These are phyloP conservation scores for Hippophae rhamnoides DNA, from an alignment of 306 rosid species.

Conservation along the genomic window DNA sequence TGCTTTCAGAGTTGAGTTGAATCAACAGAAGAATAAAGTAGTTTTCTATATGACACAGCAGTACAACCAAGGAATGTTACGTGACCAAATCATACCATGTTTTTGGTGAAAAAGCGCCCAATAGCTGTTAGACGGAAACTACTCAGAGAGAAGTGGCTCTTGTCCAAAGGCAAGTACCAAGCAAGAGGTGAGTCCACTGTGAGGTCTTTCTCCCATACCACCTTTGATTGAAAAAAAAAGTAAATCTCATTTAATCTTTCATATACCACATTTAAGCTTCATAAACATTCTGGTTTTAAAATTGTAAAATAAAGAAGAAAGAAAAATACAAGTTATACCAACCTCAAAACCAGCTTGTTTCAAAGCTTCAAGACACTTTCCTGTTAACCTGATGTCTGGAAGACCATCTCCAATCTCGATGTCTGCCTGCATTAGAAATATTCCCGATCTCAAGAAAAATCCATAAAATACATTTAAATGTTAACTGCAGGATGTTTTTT, in stretches of 20 bases:
- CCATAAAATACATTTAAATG: background rate
- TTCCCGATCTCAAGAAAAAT: background rate
- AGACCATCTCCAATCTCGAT: constrained; percentile 96
- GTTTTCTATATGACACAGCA: background rate
- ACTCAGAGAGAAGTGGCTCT: constrained; percentile 70
- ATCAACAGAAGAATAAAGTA: background rate
- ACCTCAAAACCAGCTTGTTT: constrained; percentile 98
- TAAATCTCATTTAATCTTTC: background rate
- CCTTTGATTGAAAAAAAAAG: constrained; percentile 27
- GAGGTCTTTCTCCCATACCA: constrained; percentile 83
- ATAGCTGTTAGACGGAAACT: constrained; percentile 84
- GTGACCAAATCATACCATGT: constrained; percentile 46
- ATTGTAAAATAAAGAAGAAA: background rate
- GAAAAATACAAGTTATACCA: constrained; percentile 15
- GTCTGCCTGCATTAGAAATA: constrained; percentile 50
- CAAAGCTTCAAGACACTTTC: constrained; percentile 80
- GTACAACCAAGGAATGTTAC: no score
- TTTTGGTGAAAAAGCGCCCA: constrained; percentile 76
- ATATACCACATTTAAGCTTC: background rate
- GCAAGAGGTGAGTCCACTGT: constrained; percentile 57
- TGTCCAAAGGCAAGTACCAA: constrained; percentile 94
- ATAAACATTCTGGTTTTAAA: background rate
- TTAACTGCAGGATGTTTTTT: background rate
- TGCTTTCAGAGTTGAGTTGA: constrained; percentile 5
- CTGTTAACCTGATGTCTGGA: constrained; percentile 81